These are phyloP conservation scores for Globisporangium carolinianum DNA, from an alignment of 352 stramenopile genomes.

Conservation along the genomic window DNA sequence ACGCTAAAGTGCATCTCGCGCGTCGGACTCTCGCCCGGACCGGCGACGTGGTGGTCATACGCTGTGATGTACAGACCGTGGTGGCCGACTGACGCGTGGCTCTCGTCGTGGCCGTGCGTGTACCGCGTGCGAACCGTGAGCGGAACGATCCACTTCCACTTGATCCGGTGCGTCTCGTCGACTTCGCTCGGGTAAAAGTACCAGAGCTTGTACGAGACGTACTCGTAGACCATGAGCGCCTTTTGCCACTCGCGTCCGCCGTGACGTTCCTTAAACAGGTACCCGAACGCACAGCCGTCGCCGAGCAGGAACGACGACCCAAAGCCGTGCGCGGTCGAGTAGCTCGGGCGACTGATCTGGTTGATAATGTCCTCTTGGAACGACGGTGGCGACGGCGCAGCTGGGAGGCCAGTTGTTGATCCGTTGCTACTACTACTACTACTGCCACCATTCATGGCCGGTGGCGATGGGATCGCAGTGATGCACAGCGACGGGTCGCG, in stretches of 20 bases:
- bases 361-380: conserved; percentile 88
- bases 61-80: conserved; percentile 78
- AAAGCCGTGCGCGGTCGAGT: conserved; percentile 76
- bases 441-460: conserved; percentile 14
- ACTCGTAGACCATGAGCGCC: conserved; percentile 82
- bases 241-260: conserved; percentile 70
- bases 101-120: conserved; percentile 82
- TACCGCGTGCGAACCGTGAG: conserved; percentile 66
- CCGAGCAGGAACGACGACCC: conserved; percentile 81
- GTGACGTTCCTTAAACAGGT: conserved; percentile 74
- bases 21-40: conserved; percentile 40
- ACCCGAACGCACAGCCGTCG: conserved; percentile 80
- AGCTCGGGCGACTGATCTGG: conserved; percentile 80
- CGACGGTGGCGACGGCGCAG: conserved; percentile 42
- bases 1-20: conserved; percentile 81
- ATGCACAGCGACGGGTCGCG: conserved; percentile 52
- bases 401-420: conserved; percentile 4
- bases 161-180: conserved; percentile 71
- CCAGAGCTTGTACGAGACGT: conserved; percentile 83
- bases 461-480: conserved; percentile 36
- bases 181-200: conserved; percentile 86
- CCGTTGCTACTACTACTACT: not conserved
- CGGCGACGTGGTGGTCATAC: conserved; percentile 64
- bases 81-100: conserved; percentile 73
- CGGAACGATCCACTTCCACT: conserved; percentile 86